A percentile compares a stretch with the other conserved stretches of the same genome.
Conservation (phyloP, 495 filamentous ascomycete genomes). For the Terfezia claveryi region DNA sequence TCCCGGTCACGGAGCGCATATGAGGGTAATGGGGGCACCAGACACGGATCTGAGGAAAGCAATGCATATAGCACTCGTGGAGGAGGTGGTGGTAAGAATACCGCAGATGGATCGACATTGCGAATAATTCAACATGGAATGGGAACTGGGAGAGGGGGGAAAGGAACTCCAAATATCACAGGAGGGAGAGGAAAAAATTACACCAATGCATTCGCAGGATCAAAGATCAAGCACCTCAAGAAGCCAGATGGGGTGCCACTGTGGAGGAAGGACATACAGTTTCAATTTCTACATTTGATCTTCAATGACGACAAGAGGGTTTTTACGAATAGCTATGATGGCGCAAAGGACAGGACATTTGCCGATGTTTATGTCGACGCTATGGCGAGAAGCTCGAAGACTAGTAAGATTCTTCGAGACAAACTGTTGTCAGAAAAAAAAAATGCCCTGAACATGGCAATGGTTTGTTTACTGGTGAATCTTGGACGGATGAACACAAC, state of each 20-base stretch:
- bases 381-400: conserved; percentile 97
- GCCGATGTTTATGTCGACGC: conserved; percentile 94
- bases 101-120: not conserved
- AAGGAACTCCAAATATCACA: not conserved
- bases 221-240: conserved; percentile 87
- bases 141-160: not conserved
- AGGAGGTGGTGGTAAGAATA: not conserved
- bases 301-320: conserved; percentile 69
- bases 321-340: conserved; percentile 69
- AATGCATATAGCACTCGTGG: not conserved
- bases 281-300: conserved; percentile 75
- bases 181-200: not conserved
- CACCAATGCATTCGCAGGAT: conserved; percentile 39
- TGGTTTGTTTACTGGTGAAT: conserved; percentile 95
- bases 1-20: conserved; percentile 15
- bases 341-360: conserved; percentile 55
- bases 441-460: conserved; percentile 91
- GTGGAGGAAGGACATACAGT: conserved; percentile 95
- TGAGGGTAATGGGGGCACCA: conserved; percentile 6
- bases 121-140: not conserved
- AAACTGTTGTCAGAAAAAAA: conserved; percentile 84
- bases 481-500: conserved; percentile 98
- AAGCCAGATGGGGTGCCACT: conserved; percentile 93
- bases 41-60: not conserved
- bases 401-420: conserved; percentile 91